Base-by-base conservation (phyloP, 108 stramenopile species). In the Nitzschia sp. region DNA sequence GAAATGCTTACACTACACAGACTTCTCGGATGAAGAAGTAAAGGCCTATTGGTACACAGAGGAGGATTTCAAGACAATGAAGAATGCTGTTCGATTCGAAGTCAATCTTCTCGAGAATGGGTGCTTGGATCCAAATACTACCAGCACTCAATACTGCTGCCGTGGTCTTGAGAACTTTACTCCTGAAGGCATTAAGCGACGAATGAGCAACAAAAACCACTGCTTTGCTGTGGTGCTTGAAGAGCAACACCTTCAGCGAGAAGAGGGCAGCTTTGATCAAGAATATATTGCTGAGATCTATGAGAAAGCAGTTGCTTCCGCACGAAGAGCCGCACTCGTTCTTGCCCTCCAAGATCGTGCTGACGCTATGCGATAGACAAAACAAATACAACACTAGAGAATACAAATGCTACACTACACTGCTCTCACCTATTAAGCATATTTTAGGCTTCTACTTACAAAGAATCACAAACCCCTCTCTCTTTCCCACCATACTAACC, bases 211-310 rank as follows among this genome's bases (percentile, higher is more conserved):
- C 49, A 51, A 51, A 19, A 51, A 19, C 11, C 13, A 51, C 11
- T 19, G 49, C 21, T 4, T 17, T 4, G 21, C 19, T 4, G 17
- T 51, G n/a, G 61, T 62, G 11, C n/a, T 62, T 46, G 61, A 62
- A 42, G 61, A 62, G 33, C 61, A 62, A 62, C 23, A 42, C 5
- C 13, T 62, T 36, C 61, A 62, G 25, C 13, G 61, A 26, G 42
- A 62, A 45, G 25, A 42, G 24, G 61, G 61, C 1, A 34, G 61
- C 25, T 24, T 19, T 17, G 61, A 62, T 23, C 24, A 42, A 8
- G 61, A 42, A 13, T 62, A 45, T 26, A 62, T 62, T 31, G 61
- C 61, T 0, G 21, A 26, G 1, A 42, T 62, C 23, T 62, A 62
- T 46, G 35, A 36, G 24, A 59, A 34, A 8, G 61, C 61, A 23